Evolutionary conservation across 1,284 basidiomycete species (phyloP).

Genomic region (Moesziomyces sp.): DNA sequence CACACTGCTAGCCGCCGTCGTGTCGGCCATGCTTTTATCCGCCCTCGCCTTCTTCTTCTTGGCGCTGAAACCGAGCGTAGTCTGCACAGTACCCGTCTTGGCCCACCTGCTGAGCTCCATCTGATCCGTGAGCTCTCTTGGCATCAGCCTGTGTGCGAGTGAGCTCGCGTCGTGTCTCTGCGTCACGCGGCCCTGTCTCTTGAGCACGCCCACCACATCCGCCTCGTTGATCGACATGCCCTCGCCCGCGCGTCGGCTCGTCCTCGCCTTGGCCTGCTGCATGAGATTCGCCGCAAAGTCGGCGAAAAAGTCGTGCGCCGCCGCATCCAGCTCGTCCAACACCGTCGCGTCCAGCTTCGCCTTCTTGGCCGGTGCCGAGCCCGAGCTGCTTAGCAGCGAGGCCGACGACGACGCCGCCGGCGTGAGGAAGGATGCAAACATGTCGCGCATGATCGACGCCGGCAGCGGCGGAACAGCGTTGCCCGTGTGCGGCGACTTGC

Average conservation of each 20-base stretch:
- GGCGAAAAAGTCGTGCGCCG: constrained; percentile 40
- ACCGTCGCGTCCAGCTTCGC: constrained; percentile 31
- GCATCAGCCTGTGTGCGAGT: constrained; percentile 35
- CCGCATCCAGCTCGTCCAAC: constrained; percentile 39
- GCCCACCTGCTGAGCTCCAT: constrained; percentile 45
- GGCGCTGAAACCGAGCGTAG: constrained; percentile 14
- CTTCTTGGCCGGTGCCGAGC: constrained; percentile 6
- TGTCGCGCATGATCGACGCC: constrained; percentile 35
- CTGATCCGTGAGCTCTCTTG: constrained; percentile 44
- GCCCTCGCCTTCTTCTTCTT: background rate
- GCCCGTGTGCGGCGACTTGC: constrained; percentile 30
- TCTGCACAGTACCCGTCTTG: constrained; percentile 35
- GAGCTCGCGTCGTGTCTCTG: constrained; percentile 27
- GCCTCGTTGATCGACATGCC: constrained; percentile 31
- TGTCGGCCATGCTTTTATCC: constrained; percentile 2
- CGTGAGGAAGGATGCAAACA: constrained; percentile 38
- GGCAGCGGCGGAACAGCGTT: constrained; percentile 31
- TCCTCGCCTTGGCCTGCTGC: constrained; percentile 18
- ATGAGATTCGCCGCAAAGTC: constrained; percentile 27
- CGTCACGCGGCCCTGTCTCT: constrained; percentile 43
- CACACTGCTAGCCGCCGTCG: constrained; percentile 5
- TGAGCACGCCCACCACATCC: constrained; percentile 37
- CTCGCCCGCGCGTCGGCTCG: background rate
- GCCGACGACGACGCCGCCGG: constrained; percentile 12
- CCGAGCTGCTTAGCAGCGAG: constrained; percentile 11